Evolutionary conservation across 805 yeast species (phyloP).

Genomic region (Candida takata): DNA sequence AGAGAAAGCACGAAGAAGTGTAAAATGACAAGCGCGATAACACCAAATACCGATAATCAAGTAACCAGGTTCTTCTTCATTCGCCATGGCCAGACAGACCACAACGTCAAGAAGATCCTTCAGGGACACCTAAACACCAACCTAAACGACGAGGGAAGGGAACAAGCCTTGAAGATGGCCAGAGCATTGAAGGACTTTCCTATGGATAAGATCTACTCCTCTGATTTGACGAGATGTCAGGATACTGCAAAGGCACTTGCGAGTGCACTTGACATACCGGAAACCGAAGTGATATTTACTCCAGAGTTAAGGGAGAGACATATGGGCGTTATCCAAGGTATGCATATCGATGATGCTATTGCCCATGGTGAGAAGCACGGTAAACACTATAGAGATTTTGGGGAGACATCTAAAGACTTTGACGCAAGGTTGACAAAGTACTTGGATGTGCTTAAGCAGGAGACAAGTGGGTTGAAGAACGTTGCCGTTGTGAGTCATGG

Average conservation of each 20-base stretch:
- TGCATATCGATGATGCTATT: conserved; percentile 59
- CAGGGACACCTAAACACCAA: conserved; percentile 75
- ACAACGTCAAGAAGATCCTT: conserved; percentile 57
- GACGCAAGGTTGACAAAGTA: conserved; percentile 39
- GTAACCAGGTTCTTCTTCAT: conserved; percentile 51
- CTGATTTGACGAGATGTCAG: conserved; percentile 47
- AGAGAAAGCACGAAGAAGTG: no score
- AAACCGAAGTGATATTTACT: conserved; percentile 28
- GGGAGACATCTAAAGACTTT: conserved; percentile 49
- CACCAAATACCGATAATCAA: conserved; percentile 8
- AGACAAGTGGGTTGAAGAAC: conserved; percentile 33
- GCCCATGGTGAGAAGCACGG: conserved; percentile 42
- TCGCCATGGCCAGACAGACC: conserved; percentile 82
- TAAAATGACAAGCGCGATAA: conserved; percentile 8
- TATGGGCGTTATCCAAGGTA: conserved; percentile 79
- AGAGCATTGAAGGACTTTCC: conserved; percentile 25
- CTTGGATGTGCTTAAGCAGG: conserved; percentile 36
- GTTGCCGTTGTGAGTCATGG: conserved; percentile 71
- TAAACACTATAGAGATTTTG: conserved; percentile 52
- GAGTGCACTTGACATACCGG: conserved; percentile 14
- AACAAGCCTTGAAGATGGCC: conserved; percentile 57
- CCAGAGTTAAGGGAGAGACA: conserved; percentile 56
- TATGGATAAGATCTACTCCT: conserved; percentile 30
- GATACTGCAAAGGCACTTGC: conserved; percentile 47
- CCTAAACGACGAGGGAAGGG: conserved; percentile 51